phyloP scores from a whole-genome alignment of 371 early-diverging fungal species.

The Mucor lusitanicus region DNA sequence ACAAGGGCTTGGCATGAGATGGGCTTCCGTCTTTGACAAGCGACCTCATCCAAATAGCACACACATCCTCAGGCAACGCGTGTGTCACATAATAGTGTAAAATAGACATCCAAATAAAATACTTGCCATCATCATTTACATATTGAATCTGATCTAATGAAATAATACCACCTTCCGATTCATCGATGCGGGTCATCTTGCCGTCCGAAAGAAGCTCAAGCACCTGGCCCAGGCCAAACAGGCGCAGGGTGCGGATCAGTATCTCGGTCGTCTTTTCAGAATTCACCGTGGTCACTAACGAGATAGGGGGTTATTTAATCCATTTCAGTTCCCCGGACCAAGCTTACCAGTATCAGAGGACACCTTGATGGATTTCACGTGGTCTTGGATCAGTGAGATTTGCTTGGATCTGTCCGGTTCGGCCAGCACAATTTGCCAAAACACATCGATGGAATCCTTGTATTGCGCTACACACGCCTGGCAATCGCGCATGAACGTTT shows the following conservation, averaged over 20 bases:
- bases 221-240: constrained; percentile 14
- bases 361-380: background rate
- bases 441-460: constrained; percentile 28
- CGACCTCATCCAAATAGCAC: constrained; percentile 25
- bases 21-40: constrained; percentile 27
- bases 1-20: constrained; percentile 13
- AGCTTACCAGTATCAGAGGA: background rate
- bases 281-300: constrained; percentile 1
- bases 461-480: background rate
- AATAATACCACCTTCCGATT: constrained; percentile 5
- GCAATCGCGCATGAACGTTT: constrained; percentile 8
- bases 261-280: constrained; percentile 29
- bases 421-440: constrained; percentile 29
- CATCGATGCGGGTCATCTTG: constrained; percentile 12
- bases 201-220: constrained; percentile 15
- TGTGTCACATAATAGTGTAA: constrained; percentile 25
- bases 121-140: constrained; percentile 20
- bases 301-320: background rate
- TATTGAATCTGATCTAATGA: constrained; percentile 18
- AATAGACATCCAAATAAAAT: constrained; percentile 37
- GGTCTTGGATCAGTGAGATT: background rate
- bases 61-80: constrained; percentile 23
- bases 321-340: no score
- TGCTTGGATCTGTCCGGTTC: background rate
- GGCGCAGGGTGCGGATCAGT: constrained; percentile 20